Percentiles rank a stretch among this genome's conserved stretches.
Conservation (phyloP, 305 asterid genomes). For the Petunia hybrid region DNA sequence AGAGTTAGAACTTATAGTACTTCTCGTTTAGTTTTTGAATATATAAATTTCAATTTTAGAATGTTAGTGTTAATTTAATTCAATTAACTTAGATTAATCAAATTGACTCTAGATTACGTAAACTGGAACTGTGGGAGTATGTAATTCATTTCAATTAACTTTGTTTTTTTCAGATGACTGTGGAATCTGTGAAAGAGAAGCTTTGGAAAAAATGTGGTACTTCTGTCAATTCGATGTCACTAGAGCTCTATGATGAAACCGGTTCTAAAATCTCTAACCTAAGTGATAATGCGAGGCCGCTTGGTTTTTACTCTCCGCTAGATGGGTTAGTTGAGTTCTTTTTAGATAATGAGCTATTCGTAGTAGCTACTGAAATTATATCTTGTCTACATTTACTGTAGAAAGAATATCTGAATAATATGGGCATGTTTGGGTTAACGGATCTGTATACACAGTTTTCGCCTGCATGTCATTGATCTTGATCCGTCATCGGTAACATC, state of each 20-base stretch:
- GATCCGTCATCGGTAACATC: slow-evolving; percentile 94
- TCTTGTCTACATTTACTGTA: neutral
- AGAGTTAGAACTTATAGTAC: neutral
- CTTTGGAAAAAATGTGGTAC: slow-evolving; percentile 97
- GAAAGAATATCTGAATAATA: slow-evolving; percentile 20
- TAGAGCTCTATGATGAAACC: slow-evolving; percentile 85
- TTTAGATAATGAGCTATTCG: neutral
- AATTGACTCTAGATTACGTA: neutral
- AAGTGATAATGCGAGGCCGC: slow-evolving; percentile 59
- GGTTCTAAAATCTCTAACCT: slow-evolving; percentile 70
- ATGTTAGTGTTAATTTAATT: neutral
- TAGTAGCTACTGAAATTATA: neutral
- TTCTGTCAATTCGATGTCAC: slow-evolving; percentile 77
- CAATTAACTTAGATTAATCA: neutral
- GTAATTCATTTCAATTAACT: slow-evolving; percentile 1
- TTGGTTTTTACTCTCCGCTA: slow-evolving; percentile 90
- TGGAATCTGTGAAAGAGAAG: slow-evolving; percentile 91
- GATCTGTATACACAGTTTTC: slow-evolving; percentile 55
- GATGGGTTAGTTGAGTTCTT: slow-evolving; percentile 64
- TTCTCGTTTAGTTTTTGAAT: neutral
- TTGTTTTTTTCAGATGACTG: slow-evolving; percentile 59
- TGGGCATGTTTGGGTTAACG: neutral
- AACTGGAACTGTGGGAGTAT: neutral
- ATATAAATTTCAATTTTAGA: too few species aligned
- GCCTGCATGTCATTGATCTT: slow-evolving; percentile 80